Conservation (phyloP, 192 early-diverging fungal species). For the Backusella macrospora region DNA sequence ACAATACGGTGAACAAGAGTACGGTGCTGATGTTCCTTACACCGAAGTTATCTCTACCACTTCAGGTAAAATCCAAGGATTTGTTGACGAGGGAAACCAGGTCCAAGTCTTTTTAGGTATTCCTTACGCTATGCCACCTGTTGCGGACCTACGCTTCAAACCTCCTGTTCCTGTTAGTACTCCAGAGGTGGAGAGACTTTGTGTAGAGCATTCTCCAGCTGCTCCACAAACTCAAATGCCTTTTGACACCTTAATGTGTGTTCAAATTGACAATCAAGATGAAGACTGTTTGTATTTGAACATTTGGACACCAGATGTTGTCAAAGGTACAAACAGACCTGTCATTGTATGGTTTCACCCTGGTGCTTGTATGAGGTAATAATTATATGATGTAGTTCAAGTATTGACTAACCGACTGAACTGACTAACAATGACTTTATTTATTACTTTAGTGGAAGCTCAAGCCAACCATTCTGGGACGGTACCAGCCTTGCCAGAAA, state of each 20-base stretch:
- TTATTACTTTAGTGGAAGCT: slow-evolving; percentile 39
- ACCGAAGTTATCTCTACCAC: slow-evolving; percentile 2
- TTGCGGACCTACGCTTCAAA: slow-evolving; percentile 43
- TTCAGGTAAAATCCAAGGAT: slow-evolving; percentile 21
- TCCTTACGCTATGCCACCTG: slow-evolving; percentile 51
- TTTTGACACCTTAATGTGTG: slow-evolving; percentile 37
- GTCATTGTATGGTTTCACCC: slow-evolving; percentile 68
- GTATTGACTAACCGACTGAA: background rate
- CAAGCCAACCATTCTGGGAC: slow-evolving; percentile 43
- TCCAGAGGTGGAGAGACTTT: background rate
- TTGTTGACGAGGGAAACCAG: slow-evolving; percentile 25
- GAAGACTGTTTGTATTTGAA: slow-evolving; percentile 63
- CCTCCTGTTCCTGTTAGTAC: slow-evolving; percentile 44
- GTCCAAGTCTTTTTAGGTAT: slow-evolving; percentile 50
- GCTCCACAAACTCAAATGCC: slow-evolving; percentile 37
- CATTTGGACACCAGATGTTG: slow-evolving; percentile 48
- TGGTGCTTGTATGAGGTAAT: slow-evolving; percentile 51
- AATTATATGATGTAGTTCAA: background rate
- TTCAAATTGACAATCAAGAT: slow-evolving; percentile 35
- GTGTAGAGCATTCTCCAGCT: slow-evolving; percentile 14
- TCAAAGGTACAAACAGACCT: slow-evolving; percentile 42
- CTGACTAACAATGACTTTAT: background rate
- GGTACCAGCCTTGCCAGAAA: slow-evolving; percentile 36
- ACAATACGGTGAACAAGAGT: background rate
- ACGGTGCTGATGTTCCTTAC: background rate